Evolutionary conservation across 208 protist species (phyloP).

Genomic region (Phytomonas sp.): DNA sequence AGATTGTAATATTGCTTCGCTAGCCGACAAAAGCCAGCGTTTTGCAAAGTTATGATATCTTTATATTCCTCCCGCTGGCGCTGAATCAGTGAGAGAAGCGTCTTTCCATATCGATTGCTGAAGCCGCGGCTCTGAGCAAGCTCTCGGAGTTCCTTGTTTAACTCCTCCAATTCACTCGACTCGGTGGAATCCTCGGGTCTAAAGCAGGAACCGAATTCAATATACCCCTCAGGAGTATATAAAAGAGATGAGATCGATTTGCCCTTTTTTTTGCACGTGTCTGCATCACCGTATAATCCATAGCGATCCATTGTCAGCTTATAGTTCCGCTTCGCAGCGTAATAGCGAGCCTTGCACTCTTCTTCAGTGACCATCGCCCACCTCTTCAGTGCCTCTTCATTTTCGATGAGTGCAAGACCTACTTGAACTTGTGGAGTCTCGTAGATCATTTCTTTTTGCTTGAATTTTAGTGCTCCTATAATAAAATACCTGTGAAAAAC

Average conservation of each 20-base stretch:
- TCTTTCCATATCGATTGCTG: background rate
- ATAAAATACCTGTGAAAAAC: background rate
- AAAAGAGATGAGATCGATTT: background rate
- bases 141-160: conserved; percentile 23
- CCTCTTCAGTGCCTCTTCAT: background rate
- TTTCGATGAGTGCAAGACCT: background rate
- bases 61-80: conserved; percentile 24
- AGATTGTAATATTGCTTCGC: conserved; percentile 21
- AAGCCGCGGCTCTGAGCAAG: conserved; percentile 6
- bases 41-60: conserved; percentile 24
- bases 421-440: background rate
- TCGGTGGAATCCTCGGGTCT: background rate
- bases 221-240: background rate
- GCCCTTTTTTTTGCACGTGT: background rate
- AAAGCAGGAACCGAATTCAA: background rate
- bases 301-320: background rate
- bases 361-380: background rate
- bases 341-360: background rate
- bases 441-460: background rate
- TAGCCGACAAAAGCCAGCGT: conserved; percentile 14
- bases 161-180: conserved; percentile 16
- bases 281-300: background rate
- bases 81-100: conserved; percentile 12
- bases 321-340: background rate
- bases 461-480: background rate